phyloP scores from a whole-genome alignment of 768 basidiomycete genomes.

The Tulasnella sp. region DNA sequence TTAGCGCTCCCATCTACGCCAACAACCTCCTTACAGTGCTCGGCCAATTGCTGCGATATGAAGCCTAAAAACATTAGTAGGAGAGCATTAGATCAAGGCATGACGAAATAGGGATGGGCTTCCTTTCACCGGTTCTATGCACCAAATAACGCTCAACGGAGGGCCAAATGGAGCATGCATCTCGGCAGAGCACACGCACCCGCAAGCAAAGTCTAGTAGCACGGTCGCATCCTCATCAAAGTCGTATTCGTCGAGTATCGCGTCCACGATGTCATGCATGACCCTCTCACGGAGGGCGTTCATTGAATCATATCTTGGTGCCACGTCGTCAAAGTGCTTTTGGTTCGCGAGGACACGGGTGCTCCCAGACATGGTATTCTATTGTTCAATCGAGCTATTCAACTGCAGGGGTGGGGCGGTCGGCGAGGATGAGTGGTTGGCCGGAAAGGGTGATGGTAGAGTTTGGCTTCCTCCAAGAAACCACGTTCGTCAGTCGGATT shows the following conservation, averaged over 20 bases:
- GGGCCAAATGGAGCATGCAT: neutral
- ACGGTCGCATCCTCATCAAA: conserved; percentile 47
- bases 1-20: conserved; percentile 66
- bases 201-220: conserved; percentile 67
- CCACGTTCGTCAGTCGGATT: no score
- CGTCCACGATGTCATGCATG: conserved; percentile 22
- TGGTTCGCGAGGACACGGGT: conserved; percentile 24
- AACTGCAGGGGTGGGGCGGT: no score
- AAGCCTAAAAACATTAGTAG: conserved; percentile 34
- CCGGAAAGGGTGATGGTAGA: no score
- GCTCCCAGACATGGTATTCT: no score
- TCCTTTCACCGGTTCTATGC: no score
- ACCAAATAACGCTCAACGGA: no score
- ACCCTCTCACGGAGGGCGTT: conserved; percentile 20
- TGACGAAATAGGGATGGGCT: no score
- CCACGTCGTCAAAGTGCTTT: conserved; percentile 32
- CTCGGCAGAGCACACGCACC: conserved; percentile 30
- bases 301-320: conserved; percentile 23
- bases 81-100: no score
- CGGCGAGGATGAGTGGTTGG: no score
- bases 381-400: no score
- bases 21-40: conserved; percentile 49
- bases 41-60: conserved; percentile 48
- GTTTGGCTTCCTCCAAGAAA: no score
- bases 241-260: conserved; percentile 28